A percentile compares a stretch with the other conserved stretches of the same genome.
Evolutionary conservation across 306 rosid species (phyloP).

Genomic region (Senna siamea): DNA sequence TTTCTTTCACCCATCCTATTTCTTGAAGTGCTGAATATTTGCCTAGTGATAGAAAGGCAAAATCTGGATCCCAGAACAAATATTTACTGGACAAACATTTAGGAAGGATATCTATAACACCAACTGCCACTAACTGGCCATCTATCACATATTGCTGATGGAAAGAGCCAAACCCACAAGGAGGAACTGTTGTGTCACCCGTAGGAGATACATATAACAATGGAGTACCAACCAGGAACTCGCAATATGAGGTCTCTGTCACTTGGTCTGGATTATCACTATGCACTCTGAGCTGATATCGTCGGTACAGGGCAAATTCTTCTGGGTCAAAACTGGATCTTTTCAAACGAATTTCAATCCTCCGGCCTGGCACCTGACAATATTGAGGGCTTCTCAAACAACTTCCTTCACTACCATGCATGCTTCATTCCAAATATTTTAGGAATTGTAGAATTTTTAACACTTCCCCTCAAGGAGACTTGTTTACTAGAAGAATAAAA

Average conservation of each 20-base stretch:
- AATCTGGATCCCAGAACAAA: constrained; percentile 93
- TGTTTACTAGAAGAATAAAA: constrained; percentile 63
- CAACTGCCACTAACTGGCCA: constrained; percentile 84
- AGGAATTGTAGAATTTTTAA: constrained; percentile 36
- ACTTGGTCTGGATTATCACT: too few species aligned
- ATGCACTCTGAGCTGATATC: too few species aligned
- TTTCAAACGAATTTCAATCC: too few species aligned
- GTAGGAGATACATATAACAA: constrained; percentile 61
- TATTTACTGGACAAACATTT: constrained; percentile 89
- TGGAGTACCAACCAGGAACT: constrained; percentile 81
- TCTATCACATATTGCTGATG: constrained; percentile 88
- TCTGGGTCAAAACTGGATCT: too few species aligned
- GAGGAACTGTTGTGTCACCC: constrained; percentile 73
- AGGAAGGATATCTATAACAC: constrained; percentile 93
- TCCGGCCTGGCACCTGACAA: too few species aligned
- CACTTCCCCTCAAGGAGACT: constrained; percentile 47
- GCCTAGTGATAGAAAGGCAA: constrained; percentile 87
- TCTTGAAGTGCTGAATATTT: constrained; percentile 89
- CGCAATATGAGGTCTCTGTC: too few species aligned
- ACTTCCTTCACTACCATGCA: too few species aligned
- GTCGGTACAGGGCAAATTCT: too few species aligned
- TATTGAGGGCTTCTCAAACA: too few species aligned
- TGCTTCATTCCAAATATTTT: too few species aligned
- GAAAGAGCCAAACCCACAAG: constrained; percentile 94
- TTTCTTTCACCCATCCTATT: constrained; percentile 85